Evolutionary conservation across 306 rosid genomes (phyloP).

Genomic region (Quillaja saponaria): DNA sequence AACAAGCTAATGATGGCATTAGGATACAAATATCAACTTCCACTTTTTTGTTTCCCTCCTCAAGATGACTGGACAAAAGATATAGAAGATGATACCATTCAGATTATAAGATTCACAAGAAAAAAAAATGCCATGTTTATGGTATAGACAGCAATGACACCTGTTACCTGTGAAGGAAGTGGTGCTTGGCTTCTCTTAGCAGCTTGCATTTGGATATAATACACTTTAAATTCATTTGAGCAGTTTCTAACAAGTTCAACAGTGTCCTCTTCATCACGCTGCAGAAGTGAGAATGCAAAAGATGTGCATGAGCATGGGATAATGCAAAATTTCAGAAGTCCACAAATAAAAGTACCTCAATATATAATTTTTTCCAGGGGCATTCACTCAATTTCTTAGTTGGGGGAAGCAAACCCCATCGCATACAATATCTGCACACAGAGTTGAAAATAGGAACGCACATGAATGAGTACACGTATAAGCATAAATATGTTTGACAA

Average conservation of each 20-base stretch:
- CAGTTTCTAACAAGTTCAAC: slow-evolving; percentile 73
- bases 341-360: slow-evolving; percentile 48
- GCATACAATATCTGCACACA: slow-evolving; percentile 71
- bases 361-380: slow-evolving; percentile 83
- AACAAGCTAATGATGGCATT: too few species aligned
- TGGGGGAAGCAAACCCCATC: slow-evolving; percentile 81
- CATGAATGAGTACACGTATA: neutral
- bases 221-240: slow-evolving; percentile 81
- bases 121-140: too few species aligned
- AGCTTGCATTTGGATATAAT: slow-evolving; percentile 96
- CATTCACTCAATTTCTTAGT: slow-evolving; percentile 71
- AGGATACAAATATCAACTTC: slow-evolving; percentile 4
- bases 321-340: too few species aligned
- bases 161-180: slow-evolving; percentile 78
- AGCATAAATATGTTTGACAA: neutral
- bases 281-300: slow-evolving; percentile 26
- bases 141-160: too few species aligned
- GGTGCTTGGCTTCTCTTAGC: slow-evolving; percentile 95
- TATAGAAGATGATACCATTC: too few species aligned
- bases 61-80: slow-evolving; percentile 14
- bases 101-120: too few species aligned
- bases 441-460: slow-evolving; percentile 5
- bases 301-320: too few species aligned
- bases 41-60: slow-evolving; percentile 12
- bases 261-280: slow-evolving; percentile 97